Evolutionary conservation across 208 protist species (phyloP).

Genomic region (Novymonas esmeraldas): DNA sequence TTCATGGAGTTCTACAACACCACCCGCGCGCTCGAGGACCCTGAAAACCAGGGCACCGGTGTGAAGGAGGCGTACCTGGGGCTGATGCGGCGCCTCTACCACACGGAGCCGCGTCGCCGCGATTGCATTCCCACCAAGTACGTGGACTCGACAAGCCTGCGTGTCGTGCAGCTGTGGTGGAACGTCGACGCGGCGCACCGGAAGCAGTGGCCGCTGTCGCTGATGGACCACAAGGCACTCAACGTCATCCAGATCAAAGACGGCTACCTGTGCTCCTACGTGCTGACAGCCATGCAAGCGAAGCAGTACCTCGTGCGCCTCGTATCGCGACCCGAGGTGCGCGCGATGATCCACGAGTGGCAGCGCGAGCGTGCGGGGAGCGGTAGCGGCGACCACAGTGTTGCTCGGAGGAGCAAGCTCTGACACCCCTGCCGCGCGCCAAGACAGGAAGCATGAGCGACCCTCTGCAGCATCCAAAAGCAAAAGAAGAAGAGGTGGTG

Average conservation of each 20-base stretch:
- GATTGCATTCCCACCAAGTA: constrained; percentile 67
- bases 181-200: constrained; percentile 33
- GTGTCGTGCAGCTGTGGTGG: constrained; percentile 64
- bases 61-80: constrained; percentile 62
- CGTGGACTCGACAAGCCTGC: constrained; percentile 48
- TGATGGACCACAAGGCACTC: constrained; percentile 77
- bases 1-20: constrained; percentile 92
- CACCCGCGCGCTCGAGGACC: constrained; percentile 67
- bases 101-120: constrained; percentile 44
- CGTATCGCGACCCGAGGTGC: constrained; percentile 40
- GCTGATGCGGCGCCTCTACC: constrained; percentile 65
- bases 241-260: constrained; percentile 70
- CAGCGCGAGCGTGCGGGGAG: constrained; percentile 5
- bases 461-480: too few relatives aligned
- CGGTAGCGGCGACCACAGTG: background rate
- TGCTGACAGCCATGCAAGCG: constrained; percentile 75
- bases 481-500: background rate
- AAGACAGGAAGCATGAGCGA: too few relatives aligned
- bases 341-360: constrained; percentile 29
- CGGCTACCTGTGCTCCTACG: constrained; percentile 50
- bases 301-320: constrained; percentile 78
- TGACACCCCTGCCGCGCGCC: background rate
- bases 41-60: constrained; percentile 55
- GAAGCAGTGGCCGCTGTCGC: constrained; percentile 50
- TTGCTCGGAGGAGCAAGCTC: constrained; percentile 3